Base-by-base conservation (phyloP, 2,329 filamentous ascomycete genomes). In the Fusarium metavorans region DNA sequence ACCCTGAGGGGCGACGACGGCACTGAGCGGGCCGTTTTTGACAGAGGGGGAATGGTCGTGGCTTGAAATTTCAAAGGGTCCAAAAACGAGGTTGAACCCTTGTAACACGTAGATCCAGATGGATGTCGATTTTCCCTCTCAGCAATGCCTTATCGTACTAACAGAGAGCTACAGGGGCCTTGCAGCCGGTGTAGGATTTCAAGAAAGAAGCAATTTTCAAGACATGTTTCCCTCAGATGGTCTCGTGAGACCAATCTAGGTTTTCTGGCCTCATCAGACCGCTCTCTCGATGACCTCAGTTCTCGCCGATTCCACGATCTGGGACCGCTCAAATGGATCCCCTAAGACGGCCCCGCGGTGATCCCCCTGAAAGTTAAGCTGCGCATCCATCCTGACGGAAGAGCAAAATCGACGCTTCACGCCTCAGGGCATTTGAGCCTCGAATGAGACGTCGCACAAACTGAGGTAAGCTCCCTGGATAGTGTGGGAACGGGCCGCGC, bases 351-450 rank as follows among this genome's bases (percentile, higher is more conserved):
- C 64, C 60, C 63, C 59, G 23, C 35, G 70, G 45, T 65, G 73
- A 73, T 66, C 61, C 73, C 73, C 70, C 70, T 75, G 61, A 76
- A 64, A 14, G 27, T 70, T 34, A 58, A 56, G 30, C 58, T 54
- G 27, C 35, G 37, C 37, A 43, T 32, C 27, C 45, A 67, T 76
- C 73, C 63, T 54, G 63, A 71, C 63, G 43, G 39, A 41, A 41
- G 30, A 13, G 39, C 9, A 59, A 27, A 73, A 70, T 73, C 72
- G 56, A 64, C 18, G 20, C 41, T 32, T 50, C 41, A 18, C 23
- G n/a, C 32, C 59, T 37, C 41, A 41, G 43, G n/a, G 41, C 20
- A 57, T 37, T 37, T 34, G n/a, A 37, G 52, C 32, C 18, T 58
- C 56, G 69, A 69, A 66, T 54, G 35, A 75, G 65, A 66, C 25